Evolutionary conservation across 2,329 filamentous ascomycete genomes (phyloP).

Genomic region (Hortaea werneckii): DNA sequence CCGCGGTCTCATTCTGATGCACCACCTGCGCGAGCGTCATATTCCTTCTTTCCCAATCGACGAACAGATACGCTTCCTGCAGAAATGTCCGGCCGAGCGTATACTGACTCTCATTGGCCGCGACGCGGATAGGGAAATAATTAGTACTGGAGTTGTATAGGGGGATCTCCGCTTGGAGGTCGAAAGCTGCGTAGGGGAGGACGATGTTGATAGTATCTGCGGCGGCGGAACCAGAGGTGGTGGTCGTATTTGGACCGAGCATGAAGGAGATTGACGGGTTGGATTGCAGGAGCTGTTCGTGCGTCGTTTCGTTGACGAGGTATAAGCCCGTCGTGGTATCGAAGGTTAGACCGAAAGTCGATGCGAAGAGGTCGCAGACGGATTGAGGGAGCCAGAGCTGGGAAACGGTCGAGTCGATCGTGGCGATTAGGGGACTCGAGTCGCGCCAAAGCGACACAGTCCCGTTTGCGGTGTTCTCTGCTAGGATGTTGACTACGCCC

Average conservation of each 20-base stretch:
- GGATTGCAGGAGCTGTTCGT: conserved; percentile 18
- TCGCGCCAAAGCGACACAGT: conserved; percentile 15
- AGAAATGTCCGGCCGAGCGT: conserved; percentile 31
- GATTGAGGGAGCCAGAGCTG: conserved; percentile 31
- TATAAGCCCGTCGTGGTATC: conserved; percentile 27
- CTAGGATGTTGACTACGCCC: conserved; percentile 15
- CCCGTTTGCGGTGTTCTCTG: conserved; percentile 6
- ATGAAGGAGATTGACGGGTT: conserved; percentile 30
- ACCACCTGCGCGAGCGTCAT: conserved; percentile 12
- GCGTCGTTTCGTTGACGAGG: conserved; percentile 28
- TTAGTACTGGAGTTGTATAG: conserved; percentile 15
- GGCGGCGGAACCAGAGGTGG: no score
- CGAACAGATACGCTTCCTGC: conserved; percentile 31
- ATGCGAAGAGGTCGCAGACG: conserved; percentile 26
- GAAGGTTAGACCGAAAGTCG: conserved; percentile 28
- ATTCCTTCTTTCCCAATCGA: conserved; percentile 27
- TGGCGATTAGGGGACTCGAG: conserved; percentile 1
- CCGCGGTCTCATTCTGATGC: background rate
- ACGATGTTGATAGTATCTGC: conserved; percentile 17
- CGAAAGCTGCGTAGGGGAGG: conserved; percentile 30
- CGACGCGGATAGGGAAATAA: conserved; percentile 31
- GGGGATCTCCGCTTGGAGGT: conserved; percentile 18
- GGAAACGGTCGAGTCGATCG: conserved; percentile 28
- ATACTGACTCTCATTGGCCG: conserved; percentile 28
- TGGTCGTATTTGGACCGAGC: conserved; percentile 10